phyloP scores from a whole-genome alignment of 345 rosid genomes.

The Linum trigynum region DNA sequence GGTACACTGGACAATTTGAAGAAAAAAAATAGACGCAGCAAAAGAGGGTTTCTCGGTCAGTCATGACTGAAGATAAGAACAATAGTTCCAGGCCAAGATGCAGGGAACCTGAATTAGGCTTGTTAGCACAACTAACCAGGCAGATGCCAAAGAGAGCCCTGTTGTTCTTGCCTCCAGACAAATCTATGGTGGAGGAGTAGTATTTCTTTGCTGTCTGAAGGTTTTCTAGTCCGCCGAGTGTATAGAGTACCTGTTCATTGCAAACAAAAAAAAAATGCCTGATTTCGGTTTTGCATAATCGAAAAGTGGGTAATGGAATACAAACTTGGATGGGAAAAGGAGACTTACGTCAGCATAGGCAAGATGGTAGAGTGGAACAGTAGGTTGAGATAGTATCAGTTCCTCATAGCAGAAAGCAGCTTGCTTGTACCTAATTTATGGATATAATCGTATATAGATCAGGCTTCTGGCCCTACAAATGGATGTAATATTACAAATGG shows the following conservation, averaged over 20 bases:
- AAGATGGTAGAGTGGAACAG: slow-evolving; percentile 57
- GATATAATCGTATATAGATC: background rate
- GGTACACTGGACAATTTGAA: slow-evolving; percentile 41
- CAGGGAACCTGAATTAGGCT: slow-evolving; percentile 12
- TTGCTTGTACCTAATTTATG: slow-evolving; percentile 88
- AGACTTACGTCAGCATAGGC: slow-evolving; percentile 68
- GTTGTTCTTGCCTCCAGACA: slow-evolving; percentile 88
- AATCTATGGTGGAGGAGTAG: slow-evolving; percentile 70
- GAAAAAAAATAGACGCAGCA: background rate
- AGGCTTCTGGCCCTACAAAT: slow-evolving; percentile 9
- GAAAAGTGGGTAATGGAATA: no score
- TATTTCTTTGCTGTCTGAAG: slow-evolving; percentile 79
- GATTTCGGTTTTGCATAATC: no score
- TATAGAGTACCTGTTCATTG: slow-evolving; percentile 69
- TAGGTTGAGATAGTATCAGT: slow-evolving; percentile 73
- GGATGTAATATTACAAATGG: background rate
- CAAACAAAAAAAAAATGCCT: background rate
- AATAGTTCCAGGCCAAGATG: background rate
- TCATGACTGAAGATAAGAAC: background rate
- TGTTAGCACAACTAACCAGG: slow-evolving; percentile 38
- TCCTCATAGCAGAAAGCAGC: slow-evolving; percentile 99
- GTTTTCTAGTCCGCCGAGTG: slow-evolving; percentile 85
- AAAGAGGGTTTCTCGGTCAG: background rate
- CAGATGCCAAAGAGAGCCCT: slow-evolving; percentile 86
- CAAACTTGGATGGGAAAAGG: background rate